Evolutionary conservation across 192 early-diverging fungal species (phyloP).

Genomic region (Umbelopsis ramanniana): DNA sequence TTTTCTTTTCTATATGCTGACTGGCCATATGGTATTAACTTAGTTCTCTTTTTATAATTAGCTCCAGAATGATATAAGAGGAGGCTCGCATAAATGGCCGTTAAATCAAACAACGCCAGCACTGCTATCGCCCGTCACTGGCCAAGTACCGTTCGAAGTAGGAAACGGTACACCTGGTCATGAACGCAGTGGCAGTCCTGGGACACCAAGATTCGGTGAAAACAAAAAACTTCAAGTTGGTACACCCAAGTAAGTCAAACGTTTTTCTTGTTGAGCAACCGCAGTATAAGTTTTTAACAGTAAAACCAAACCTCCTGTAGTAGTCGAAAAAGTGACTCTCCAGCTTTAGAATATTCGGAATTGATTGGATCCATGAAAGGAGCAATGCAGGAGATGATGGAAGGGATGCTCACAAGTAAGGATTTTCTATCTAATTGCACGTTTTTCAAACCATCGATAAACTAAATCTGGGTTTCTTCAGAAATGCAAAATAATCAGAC

Average conservation of each 20-base stretch:
- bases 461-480: neutral
- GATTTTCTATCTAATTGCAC: too few species aligned
- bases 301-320: neutral
- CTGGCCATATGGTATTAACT: neutral
- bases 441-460: neutral
- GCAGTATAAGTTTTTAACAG: neutral
- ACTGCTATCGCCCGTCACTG: neutral
- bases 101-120: constrained; percentile 1
- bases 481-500: constrained; percentile 7
- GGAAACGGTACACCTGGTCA: neutral
- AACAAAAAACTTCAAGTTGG: constrained; percentile 12
- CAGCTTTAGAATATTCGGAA: constrained; percentile 12
- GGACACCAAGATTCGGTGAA: constrained; percentile 15
- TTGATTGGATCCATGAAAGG: constrained; percentile 14
- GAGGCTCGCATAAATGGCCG: constrained; percentile 13
- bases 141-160: neutral
- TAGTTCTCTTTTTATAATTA: neutral
- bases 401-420: constrained; percentile 14
- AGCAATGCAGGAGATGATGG: constrained; percentile 13
- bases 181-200: neutral
- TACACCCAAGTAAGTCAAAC: neutral
- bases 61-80: constrained; percentile 16
- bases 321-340: constrained; percentile 4
- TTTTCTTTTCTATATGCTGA: neutral
- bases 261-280: too few species aligned